Base-by-base conservation (phyloP, 1,284 basidiomycete species). In the Phaffia rhodozyma region DNA sequence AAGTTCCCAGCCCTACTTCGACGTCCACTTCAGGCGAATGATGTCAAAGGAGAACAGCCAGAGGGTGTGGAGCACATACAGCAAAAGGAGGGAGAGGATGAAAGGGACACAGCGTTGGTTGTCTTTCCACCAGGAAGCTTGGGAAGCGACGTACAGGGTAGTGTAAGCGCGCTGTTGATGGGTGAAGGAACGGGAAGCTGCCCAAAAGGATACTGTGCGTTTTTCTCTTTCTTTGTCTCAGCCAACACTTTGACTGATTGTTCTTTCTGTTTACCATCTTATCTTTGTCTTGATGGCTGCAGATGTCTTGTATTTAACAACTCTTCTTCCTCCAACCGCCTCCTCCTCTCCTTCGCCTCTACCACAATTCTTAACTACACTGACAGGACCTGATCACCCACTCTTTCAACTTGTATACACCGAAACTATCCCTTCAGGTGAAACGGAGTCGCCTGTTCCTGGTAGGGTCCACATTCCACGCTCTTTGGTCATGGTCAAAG, bases 131-230 rank as follows among this genome's bases (percentile, higher is more conserved):
- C 93, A 0, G 78, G 76, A 0, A 81, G 80, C 0, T 70, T 85
- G 2, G 65, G 72, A 0, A 76, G 74, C 27, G 82, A 81, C 3
- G 80, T 82, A 7, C 64, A 71, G 0, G 75, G 74, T 0, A 74
- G 86, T 1, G 89, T 86, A 1, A 84, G 85, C 57, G 84, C 80
- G 0, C 75, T 93, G 58, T 76, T 90, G 58, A 86, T 86, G 51
- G 94, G 93, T 7, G 84, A 89, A 71, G 87, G 85, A 11, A 91
- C 87, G 0, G 83, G 93, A 75, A 86, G 88, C 9, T 84, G 89
- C 62, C 94, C 94, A 0, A 78, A 81, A 61, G 89, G 85, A 1
- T 86, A 87, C 81, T 88, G 91, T 91, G 73, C 72, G 83, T 73
- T 49, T 5, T 51, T 50, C 27, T 48, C 29, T 61, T 27, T 3